phyloP scores from a whole-genome alignment of 2,329 filamentous ascomycete genomes.

The Septoria linicola region DNA sequence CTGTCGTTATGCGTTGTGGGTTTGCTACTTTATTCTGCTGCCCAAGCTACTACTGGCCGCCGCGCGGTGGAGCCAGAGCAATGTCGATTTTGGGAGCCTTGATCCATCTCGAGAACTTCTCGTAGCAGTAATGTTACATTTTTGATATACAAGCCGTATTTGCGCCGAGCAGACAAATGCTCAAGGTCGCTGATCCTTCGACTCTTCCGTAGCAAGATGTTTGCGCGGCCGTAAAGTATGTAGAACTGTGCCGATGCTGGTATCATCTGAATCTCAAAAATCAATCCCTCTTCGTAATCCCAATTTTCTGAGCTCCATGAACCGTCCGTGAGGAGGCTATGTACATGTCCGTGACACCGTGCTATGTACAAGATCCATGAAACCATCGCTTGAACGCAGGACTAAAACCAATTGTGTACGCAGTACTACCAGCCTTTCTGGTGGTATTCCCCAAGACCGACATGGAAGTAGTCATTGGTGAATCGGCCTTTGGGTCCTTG shows the following conservation, averaged over 20 bases:
- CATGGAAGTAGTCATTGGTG: constrained; percentile 83
- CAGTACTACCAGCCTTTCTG: constrained; percentile 72
- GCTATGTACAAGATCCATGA: constrained; percentile 11
- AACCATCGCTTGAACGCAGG: constrained; percentile 33
- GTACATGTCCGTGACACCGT: constrained; percentile 2
- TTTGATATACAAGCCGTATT: constrained; percentile 24
- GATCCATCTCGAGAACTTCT: not conserved
- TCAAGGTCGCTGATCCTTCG: constrained; percentile 19
- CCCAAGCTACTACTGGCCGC: constrained; percentile 11
- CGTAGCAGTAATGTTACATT: constrained; percentile 22
- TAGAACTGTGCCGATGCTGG: constrained; percentile 30
- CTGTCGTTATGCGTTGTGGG: constrained; percentile 7
- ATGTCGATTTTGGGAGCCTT: constrained; percentile 12
- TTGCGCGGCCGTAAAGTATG: constrained; percentile 23
- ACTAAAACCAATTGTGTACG: constrained; percentile 21
- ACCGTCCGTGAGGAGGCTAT: constrained; percentile 20
- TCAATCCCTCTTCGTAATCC: constrained; percentile 7
- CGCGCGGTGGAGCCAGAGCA: constrained; percentile 7
- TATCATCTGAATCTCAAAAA: constrained; percentile 25
- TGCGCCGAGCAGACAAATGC: constrained; percentile 22
- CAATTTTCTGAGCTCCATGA: constrained; percentile 6
- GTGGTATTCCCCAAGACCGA: constrained; percentile 81
- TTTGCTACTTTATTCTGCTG: constrained; percentile 9
- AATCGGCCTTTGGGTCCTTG: constrained; percentile 54
- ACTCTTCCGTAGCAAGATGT: constrained; percentile 16